phyloP scores from a whole-genome alignment of 108 stramenopile genomes.

The Cyclotella kingstonii region DNA sequence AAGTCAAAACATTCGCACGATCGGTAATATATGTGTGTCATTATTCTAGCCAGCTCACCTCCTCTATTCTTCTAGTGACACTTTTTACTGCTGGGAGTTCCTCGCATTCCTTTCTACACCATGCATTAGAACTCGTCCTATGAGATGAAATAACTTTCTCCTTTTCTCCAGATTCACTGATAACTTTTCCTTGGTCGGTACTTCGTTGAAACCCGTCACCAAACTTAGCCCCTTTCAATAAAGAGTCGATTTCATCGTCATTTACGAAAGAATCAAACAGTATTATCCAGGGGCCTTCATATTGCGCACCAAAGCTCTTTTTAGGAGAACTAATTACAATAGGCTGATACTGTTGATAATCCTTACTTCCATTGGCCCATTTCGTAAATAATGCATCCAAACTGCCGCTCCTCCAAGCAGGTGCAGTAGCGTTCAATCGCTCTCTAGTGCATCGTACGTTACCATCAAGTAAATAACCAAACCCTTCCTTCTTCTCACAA shows the following conservation, averaged over 20 bases:
- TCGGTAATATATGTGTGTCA: neutral
- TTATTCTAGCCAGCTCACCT: conserved; percentile 21
- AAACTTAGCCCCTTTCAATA: conserved; percentile 35
- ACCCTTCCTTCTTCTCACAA: conserved; percentile 47
- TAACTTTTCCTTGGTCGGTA: conserved; percentile 55
- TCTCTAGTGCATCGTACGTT: conserved; percentile 33
- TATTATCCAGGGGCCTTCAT: conserved; percentile 58
- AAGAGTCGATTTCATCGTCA: conserved; percentile 38
- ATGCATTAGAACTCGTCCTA: conserved; percentile 59
- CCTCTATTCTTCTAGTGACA: conserved; percentile 38
- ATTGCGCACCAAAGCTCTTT: conserved; percentile 16
- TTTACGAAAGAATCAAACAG: conserved; percentile 53
- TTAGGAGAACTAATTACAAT: conserved; percentile 26
- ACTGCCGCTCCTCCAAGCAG: conserved; percentile 33
- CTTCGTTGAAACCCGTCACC: conserved; percentile 29
- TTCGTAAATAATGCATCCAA: conserved; percentile 31
- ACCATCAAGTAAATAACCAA: conserved; percentile 24
- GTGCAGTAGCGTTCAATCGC: conserved; percentile 33
- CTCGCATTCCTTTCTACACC: conserved; percentile 59
- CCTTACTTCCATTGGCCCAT: conserved; percentile 28
- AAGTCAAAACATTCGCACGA: neutral
- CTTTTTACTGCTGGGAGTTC: conserved; percentile 34
- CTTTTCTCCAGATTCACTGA: conserved; percentile 44
- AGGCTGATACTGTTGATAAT: conserved; percentile 24
- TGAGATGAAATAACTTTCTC: conserved; percentile 41